Base-by-base conservation (phyloP, 257 asterid species). In the Dorcoceras hygrometricum region DNA sequence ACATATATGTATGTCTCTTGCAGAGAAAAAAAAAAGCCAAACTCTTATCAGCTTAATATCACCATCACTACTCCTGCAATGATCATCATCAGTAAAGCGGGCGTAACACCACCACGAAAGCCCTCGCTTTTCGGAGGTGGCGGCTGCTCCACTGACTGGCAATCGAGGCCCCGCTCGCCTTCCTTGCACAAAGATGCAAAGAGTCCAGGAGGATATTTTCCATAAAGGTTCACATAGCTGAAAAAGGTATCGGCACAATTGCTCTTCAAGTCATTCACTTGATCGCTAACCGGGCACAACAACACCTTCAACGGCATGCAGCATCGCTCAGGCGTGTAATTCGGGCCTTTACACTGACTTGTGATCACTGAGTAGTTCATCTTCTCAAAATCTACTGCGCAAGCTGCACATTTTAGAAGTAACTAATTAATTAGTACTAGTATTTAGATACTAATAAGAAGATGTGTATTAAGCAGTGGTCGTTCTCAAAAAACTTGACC, bases 291-390 rank as follows among this genome's bases (percentile, higher is more conserved):
- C 4, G 91, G 89, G 79, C 97, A 92, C 7, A 84, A 70, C 29
- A 92, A 62, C 67, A 77, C 69, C 81, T 83, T 83, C 43, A 89
- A 78, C 0, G 96, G 86, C 0, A 62, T 31, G 76, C 98, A 92
- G 28, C 98, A 89, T 12, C 81, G 46, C 7, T 78, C 82, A 0
- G 75, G 66, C 0, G 77, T 25, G 88, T 87, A 92, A 7, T 89
- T 78, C 0, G 98, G 98, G 27, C 98, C 96, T 66, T 89, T 92
- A 86, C 98, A 92, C 51, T 82, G 90, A 80, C 97, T 89, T 19
- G 96, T 89, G 4, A 92, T 80, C 69, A 87, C 77, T 3, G 97
- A 87, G 80, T 87, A 92, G 85, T 92, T 92, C 77, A 84, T 77
- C 53, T 67, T 70, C 79, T 83, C 89, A 58, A 92, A 77, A 73